Conservation (phyloP, 345 rosid species). For the Lepidium sativum region DNA sequence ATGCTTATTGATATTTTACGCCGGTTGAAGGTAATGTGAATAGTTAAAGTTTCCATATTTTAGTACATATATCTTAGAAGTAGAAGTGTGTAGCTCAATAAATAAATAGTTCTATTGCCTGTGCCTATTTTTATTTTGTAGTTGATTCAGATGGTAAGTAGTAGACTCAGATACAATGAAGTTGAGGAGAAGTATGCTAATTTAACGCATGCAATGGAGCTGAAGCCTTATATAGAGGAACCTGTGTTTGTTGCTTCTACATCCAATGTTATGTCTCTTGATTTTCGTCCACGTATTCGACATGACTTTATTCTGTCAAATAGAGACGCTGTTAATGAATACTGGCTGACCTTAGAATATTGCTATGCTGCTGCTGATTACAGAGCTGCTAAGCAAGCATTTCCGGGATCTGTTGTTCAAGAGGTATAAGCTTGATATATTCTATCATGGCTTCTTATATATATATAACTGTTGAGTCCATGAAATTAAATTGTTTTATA, state of each 20-base stretch:
- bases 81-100: neutral
- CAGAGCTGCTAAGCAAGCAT: conserved; percentile 72
- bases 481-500: neutral
- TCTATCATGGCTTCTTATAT: neutral
- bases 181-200: conserved; percentile 43
- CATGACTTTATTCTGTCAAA: conserved; percentile 78
- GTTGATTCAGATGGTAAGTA: conserved; percentile 70
- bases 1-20: conserved; percentile 66
- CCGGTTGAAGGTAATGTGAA: conserved; percentile 69
- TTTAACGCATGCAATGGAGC: conserved; percentile 70
- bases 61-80: neutral
- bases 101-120: neutral
- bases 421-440: conserved; percentile 47
- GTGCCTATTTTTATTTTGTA: conserved; percentile 25
- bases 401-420: conserved; percentile 89
- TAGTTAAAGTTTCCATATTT: neutral
- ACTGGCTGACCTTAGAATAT: conserved; percentile 90
- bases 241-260: conserved; percentile 49
- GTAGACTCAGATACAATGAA: conserved; percentile 41
- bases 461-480: neutral
- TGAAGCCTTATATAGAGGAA: conserved; percentile 89
- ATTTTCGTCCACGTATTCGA: conserved; percentile 86
- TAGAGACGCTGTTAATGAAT: conserved; percentile 76
- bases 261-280: conserved; percentile 45
- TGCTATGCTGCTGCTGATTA: conserved; percentile 91